Percentiles rank a stretch among this genome's conserved stretches.
These are phyloP conservation scores for Alternaria sp. DNA, from an alignment of 2,329 filamentous ascomycete species.

Conservation along the genomic window DNA sequence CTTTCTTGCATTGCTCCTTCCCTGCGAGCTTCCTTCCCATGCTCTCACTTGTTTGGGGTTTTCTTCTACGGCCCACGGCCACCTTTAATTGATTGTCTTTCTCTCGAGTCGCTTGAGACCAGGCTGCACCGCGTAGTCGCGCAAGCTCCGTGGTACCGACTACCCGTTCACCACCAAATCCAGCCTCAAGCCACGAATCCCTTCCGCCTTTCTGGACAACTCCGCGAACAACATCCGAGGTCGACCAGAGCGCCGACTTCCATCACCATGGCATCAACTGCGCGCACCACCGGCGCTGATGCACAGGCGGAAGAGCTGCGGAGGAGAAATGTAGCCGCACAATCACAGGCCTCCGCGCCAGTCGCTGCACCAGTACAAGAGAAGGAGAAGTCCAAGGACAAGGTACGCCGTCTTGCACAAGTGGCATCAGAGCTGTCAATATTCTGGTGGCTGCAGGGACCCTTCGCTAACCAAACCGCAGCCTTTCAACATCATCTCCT, in stretches of 20 bases:
- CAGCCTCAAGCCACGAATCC: slow-evolving; percentile 21
- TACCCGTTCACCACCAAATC: slow-evolving; percentile 18
- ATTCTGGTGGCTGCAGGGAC: neutral
- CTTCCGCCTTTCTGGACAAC: slow-evolving; percentile 8
- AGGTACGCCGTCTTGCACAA: slow-evolving; percentile 43
- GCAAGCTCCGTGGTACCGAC: slow-evolving; percentile 19
- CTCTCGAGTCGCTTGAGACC: neutral
- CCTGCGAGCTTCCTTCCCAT: slow-evolving; percentile 17
- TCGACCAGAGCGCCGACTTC: neutral
- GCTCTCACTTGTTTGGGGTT: slow-evolving; percentile 14
- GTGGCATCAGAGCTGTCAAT: slow-evolving; percentile 7
- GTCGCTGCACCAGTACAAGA: slow-evolving; percentile 41
- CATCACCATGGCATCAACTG: slow-evolving; percentile 38
- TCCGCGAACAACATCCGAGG: neutral
- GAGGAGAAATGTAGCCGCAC: slow-evolving; percentile 52
- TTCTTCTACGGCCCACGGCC: slow-evolving; percentile 19
- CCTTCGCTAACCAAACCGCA: slow-evolving; percentile 28
- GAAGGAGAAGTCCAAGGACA: slow-evolving; percentile 56
- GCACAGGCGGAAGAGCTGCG: slow-evolving; percentile 52
- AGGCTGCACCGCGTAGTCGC: slow-evolving; percentile 5
- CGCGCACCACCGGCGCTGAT: slow-evolving; percentile 50
- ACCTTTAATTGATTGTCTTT: slow-evolving; percentile 19
- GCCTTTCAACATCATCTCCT: slow-evolving; percentile 64
- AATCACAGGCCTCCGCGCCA: slow-evolving; percentile 27
- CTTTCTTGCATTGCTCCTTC: slow-evolving; percentile 21